Base-by-base conservation (phyloP, 2,329 filamentous ascomycete genomes). In the Colletotrichum ledebouriae region DNA sequence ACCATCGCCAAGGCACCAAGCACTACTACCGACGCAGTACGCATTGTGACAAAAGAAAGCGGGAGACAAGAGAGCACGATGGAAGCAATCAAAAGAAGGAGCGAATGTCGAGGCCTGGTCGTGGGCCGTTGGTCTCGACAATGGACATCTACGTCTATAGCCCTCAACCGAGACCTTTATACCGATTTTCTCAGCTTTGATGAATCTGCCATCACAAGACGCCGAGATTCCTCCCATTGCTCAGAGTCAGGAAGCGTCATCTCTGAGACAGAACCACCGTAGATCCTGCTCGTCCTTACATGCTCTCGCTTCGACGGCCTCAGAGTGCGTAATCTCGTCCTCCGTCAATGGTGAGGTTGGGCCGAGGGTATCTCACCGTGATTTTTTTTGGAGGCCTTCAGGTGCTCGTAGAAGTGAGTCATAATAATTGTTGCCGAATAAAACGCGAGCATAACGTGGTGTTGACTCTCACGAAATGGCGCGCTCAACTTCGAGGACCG, bases 141-240 rank as follows among this genome's bases (percentile, higher is more conserved):
- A 41, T 10, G 11, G 4, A 6, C 13, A 11, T 15, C 37, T n/a
- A 9, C 11, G 12, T 13, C 17, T n/a, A 3, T 20, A n/a, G 9
- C 39, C 9, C 29, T 60, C 47, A 39, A n/a, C 12, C 47, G n/a
- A 41, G 47, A 55, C 33, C 46, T 66, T 66, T 66, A 66, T 66
- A 66, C 41, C 46, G 33, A 22, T 33, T 33, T 15, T 6, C 49
- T 52, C n/a, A 13, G 1, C 37, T 11, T 39, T 13, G 1, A 11
- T 15, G 4, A 39, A 13, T 12, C 2, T 3, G 33, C 17, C 25
- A n/a, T 52, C 29, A 33, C 29, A 34, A 33, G n/a, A 4, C n/a
- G 49, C 29, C 15, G 10, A 17, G 25, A 33, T 50, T 7, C 47
- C 9, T 52, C 9, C 11, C 11, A 13, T 15, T 39, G 37, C 37